Base-by-base conservation (phyloP, 306 rosid species). In the Acacia confusa region DNA sequence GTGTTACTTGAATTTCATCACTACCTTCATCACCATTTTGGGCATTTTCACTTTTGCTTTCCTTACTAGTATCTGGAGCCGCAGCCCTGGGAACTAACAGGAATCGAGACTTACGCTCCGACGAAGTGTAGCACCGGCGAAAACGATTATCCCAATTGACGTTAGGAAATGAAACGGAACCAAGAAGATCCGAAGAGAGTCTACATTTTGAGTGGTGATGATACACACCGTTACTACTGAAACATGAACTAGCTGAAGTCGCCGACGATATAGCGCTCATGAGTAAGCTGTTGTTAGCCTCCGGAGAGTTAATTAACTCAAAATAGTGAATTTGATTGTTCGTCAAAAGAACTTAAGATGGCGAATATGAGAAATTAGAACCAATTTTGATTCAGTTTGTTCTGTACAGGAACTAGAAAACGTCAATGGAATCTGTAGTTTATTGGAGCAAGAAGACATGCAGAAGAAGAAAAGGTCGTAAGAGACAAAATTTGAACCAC, bases 41-140 rank as follows among this genome's bases (percentile, higher is more conserved):
- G 50, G 36, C 9, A 61, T 67, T 78, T 2, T 83, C 64, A 47
- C 64, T 84, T 44, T 77, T 30, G 60, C 75, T 77, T 50, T 72
- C 81, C 57, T 80, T 83, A 80, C 52, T 79, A n/a, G 88, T 58
- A 30, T 76, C 34, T 30, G 86, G 72, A 72, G 81, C 79, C 55
- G 78, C 43, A 24, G 86, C 85, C 73, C 80, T 52, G 9, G 82
- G 79, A 67, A 28, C 71, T 63, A 24, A 50, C 27, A 58, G 32
- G 13, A 67, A 75, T 32, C 44, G 83, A 76, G 66, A 44, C 24
- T 53, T 73, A 0, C 44, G 73, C 36, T 24, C 50, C 72, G 14
- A 34, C 6, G 60, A 53, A 20, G 15, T 28, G 52, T 12, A 20
- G 76, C 25, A n/a, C 10, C 48, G 74, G 48, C 17, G 58, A 40